Evolutionary conservation across 306 rosid species (phyloP).

Genomic region (Malus orientalis): DNA sequence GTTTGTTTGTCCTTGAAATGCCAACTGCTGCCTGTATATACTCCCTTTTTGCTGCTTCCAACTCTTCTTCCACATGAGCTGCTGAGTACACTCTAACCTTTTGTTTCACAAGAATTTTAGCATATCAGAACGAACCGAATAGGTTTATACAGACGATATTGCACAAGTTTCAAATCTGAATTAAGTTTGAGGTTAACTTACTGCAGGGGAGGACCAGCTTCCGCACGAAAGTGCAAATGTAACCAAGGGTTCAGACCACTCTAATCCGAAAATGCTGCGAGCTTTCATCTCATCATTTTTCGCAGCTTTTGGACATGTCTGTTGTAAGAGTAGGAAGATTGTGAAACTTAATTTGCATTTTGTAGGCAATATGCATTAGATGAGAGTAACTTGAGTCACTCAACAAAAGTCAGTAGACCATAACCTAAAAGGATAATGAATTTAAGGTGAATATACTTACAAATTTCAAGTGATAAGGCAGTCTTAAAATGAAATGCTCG

Average conservation of each 20-base stretch:
- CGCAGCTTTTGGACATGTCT: conserved; percentile 80
- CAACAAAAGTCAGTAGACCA: background rate
- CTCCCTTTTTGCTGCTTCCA: conserved; percentile 72
- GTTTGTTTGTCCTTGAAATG: conserved; percentile 48
- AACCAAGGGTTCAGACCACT: conserved; percentile 87
- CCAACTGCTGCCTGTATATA: conserved; percentile 74
- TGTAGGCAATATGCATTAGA: background rate
- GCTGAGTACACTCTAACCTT: conserved; percentile 81
- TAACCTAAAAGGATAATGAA: background rate
- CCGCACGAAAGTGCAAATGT: conserved; percentile 97
- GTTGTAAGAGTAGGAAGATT: conserved; percentile 17
- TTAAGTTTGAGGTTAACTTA: conserved; percentile 34
- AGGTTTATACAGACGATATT: background rate
- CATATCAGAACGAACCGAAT: background rate
- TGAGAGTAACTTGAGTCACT: background rate
- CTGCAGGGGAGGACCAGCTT: conserved; percentile 99
- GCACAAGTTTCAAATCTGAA: background rate
- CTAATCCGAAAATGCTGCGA: conserved; percentile 66
- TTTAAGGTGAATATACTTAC: conserved; percentile 36
- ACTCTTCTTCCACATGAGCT: conserved; percentile 59
- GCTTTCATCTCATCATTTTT: conserved; percentile 77
- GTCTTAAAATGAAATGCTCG: conserved; percentile 90
- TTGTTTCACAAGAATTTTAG: conserved; percentile 16
- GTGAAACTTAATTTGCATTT: conserved; percentile 8
- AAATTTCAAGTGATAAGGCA: conserved; percentile 90